Base-by-base conservation (phyloP, 163 green algal genomes). In the Volvox carteri region DNA sequence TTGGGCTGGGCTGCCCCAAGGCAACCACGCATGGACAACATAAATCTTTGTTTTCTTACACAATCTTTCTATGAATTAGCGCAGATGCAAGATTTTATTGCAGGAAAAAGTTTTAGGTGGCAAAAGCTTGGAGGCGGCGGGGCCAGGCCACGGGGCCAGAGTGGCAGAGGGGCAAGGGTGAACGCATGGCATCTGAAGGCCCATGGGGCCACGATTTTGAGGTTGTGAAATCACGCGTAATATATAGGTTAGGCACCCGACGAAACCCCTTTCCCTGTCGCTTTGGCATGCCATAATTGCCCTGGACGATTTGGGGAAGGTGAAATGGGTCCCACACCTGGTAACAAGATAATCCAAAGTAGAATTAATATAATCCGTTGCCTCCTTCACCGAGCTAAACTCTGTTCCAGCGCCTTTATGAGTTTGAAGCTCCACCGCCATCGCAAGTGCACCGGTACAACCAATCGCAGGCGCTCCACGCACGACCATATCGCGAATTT, bases 401-500 rank as follows among this genome's bases (percentile, higher is more conserved):
- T 28, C 67, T 21, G 74, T 62, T 30, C 89, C 85, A 44, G 70
- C 81, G 35, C 14, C 80, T 62, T 92, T 93, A 25, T 78, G 44
- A 8, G 85, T 86, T 1, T 91, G 78, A 33, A 98, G 92, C 42
- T 98, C 95, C 9, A 94, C 95, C 25, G 96, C 97, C 33, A 98
- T 88, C 0, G 94, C 90, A 8, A 99, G 92, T 1, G 96, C 97
- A 23, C 95, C 98, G 18, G 98, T 94, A 46, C 98, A 96, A 56
- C 96, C 98, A 42, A 99, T 99, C 0, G 98, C 98, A 0, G 98
- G 98, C 18, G 98, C 98, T 6, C 98, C 98, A 23, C 98, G 95
- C 41, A 99, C 98, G 0, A 96, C 96, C 98, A 99, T 99, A 73
- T 99, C 97, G 62, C 95, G 56, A 46, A 78, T 85, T 35, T 87